Base-by-base conservation (phyloP, 371 early-diverging fungal genomes). In the Rhizopus sp. region DNA sequence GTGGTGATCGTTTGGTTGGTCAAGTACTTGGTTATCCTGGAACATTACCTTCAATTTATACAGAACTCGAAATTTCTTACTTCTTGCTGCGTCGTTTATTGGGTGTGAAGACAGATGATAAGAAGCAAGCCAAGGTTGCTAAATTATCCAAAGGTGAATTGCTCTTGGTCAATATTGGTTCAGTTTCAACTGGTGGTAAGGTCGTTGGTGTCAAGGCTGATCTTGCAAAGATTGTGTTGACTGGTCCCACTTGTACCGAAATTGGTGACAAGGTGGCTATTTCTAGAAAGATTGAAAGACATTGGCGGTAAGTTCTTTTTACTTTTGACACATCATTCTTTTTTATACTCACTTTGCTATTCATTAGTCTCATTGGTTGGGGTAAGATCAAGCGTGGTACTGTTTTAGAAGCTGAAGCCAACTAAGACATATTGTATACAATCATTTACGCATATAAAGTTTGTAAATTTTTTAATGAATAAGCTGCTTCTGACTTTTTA, bases 1-100 rank as follows among this genome's bases (percentile, higher is more conserved):
- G 99, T 82, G 96, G 94, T 54, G 99, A 99, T 87, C 93, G 96
- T 75, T 86, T 99, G 49, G 96, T 99, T 50, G 99, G 99, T 62
- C 98, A 99, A 74, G 99, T 99, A 0, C 83, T 99, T 66, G 99
- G 99, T 16, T 80, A 90, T 42, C 94, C 94, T 39, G 99, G 99
- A 50, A 90, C 89, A 53, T 85, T 99, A 44, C 99, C 99, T 16
- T 89, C 92, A 31, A 94, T 99, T 64, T 99, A 95, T 78, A 88
- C 89, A 41, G 96, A 95, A 75, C 77, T 99, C 38, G 95, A 96
- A 78, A 94, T 99, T 74, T 91, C 92, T 69, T 99, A 96, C 84
- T 93, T 93, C 77, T 83, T 99, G 72, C 91, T 99, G 61, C 91
- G 98, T 66, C 93, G 96, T 65, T 81, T 99, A 59, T 85, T 97